Percentiles rank a stretch among this genome's conserved stretches.
phyloP scores from a whole-genome alignment of 2,329 filamentous ascomycete species.

The Trichoderma oligosporum region DNA sequence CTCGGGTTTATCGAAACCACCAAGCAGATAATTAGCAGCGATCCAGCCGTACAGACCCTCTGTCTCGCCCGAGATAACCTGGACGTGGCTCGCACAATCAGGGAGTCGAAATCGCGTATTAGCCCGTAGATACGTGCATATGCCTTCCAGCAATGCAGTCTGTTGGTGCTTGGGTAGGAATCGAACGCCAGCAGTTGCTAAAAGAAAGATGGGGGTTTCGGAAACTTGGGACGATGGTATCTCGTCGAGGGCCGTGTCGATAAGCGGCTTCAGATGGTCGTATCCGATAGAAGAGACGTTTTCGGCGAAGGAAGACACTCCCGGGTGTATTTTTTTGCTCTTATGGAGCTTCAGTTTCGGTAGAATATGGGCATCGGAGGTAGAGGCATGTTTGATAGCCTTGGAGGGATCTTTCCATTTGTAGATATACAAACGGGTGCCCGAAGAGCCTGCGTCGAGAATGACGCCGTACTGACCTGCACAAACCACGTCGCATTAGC shows the following conservation, averaged over 20 bases:
- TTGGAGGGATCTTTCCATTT: conserved; percentile 77
- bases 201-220: conserved; percentile 88
- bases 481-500: not conserved
- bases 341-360: conserved; percentile 81
- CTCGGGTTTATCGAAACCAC: conserved; percentile 76
- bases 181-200: conserved; percentile 94
- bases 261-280: conserved; percentile 73
- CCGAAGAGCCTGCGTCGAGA: conserved; percentile 95
- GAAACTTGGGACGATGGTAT: conserved; percentile 72
- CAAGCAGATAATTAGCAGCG: conserved; percentile 90
- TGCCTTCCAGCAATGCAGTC: conserved; percentile 65
- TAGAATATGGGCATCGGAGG: conserved; percentile 54
- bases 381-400: conserved; percentile 51
- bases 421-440: conserved; percentile 92
- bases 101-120: conserved; percentile 80
- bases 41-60: conserved; percentile 98
- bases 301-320: conserved; percentile 84
- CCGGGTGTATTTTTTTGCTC: conserved; percentile 90
- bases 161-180: conserved; percentile 73
- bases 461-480: conserved; percentile 81
- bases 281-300: conserved; percentile 71
- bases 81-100: conserved; percentile 85
- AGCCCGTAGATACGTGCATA: conserved; percentile 76
- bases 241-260: conserved; percentile 75
- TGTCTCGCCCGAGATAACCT: conserved; percentile 92